phyloP scores from a whole-genome alignment of 306 rosid genomes.

The Comarum palustre region DNA sequence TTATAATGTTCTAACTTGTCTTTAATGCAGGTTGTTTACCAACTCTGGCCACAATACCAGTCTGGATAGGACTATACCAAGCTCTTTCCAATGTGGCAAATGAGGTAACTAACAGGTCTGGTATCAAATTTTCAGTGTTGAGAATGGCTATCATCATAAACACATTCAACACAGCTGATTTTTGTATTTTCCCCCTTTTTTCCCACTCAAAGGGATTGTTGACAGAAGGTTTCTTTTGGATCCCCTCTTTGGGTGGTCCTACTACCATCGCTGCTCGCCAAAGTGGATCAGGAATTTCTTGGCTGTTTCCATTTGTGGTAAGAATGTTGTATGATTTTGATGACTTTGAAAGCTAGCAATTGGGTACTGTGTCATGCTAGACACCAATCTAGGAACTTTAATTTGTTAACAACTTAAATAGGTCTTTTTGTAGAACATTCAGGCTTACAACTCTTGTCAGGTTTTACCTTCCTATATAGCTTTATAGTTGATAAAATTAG shows the following conservation, averaged over 20 bases:
- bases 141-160: not conserved
- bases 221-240: slow-evolving; percentile 98
- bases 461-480: not conserved
- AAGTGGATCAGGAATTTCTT: slow-evolving; percentile 91
- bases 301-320: slow-evolving; percentile 98
- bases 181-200: slow-evolving; percentile 21
- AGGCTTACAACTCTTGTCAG: not conserved
- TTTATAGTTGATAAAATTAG: not conserved
- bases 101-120: slow-evolving; percentile 51
- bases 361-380: slow-evolving; percentile 12
- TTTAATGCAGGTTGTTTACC: slow-evolving; percentile 75
- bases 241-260: slow-evolving; percentile 98
- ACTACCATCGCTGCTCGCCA: slow-evolving; percentile 96
- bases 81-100: slow-evolving; percentile 99
- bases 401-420: not conserved
- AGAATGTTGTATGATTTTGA: slow-evolving; percentile 20
- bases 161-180: slow-evolving; percentile 29
- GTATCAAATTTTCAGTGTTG: not conserved
- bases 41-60: slow-evolving; percentile 97
- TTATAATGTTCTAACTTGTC: not conserved
- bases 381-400: not conserved
- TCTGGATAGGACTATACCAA: slow-evolving; percentile 97
- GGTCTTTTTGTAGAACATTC: not conserved
- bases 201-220: slow-evolving; percentile 65
- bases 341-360: slow-evolving; percentile 23